A percentile compares a stretch with the other conserved stretches of the same genome.
phyloP scores from a whole-genome alignment of 1,284 basidiomycete genomes.

The Puccinia triticina region DNA sequence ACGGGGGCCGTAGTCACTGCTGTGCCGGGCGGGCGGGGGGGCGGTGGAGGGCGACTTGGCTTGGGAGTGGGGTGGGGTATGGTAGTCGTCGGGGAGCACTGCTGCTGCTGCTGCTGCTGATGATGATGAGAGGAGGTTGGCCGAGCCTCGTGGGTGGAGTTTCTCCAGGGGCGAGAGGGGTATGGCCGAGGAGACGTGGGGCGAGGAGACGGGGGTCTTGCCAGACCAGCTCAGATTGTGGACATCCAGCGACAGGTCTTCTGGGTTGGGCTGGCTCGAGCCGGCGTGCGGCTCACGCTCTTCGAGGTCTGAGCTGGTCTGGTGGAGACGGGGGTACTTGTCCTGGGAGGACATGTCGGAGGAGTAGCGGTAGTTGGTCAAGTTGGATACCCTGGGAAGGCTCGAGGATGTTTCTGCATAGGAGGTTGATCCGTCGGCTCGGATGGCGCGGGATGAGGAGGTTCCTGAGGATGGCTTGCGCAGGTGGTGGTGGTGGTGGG shows the following conservation, averaged over 20 bases:
- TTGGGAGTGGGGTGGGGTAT: constrained; percentile 11
- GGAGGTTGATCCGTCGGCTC: neutral
- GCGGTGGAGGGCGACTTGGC: neutral
- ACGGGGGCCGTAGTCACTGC: neutral
- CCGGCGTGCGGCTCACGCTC: neutral
- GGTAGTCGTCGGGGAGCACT: neutral
- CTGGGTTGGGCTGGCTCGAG: neutral
- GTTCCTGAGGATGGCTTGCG: neutral
- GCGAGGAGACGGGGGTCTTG: neutral
- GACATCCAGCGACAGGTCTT: neutral
- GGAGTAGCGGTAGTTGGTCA: neutral
- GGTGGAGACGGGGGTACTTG: neutral
- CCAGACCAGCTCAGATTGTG: constrained; percentile 6
- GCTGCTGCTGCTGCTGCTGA: no score
- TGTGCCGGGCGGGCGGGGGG: neutral
- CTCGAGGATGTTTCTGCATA: neutral
- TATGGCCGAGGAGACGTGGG: constrained; percentile 7
- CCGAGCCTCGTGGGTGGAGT: neutral
- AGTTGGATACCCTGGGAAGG: neutral
- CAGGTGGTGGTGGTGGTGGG: neutral
- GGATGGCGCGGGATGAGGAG: neutral
- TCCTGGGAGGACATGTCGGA: neutral
- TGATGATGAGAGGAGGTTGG: neutral
- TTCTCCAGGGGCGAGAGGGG: neutral
- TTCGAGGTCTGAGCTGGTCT: neutral